Base-by-base conservation (phyloP, 2,329 filamentous ascomycete genomes). In the Fonsecaea pedrosoi region DNA sequence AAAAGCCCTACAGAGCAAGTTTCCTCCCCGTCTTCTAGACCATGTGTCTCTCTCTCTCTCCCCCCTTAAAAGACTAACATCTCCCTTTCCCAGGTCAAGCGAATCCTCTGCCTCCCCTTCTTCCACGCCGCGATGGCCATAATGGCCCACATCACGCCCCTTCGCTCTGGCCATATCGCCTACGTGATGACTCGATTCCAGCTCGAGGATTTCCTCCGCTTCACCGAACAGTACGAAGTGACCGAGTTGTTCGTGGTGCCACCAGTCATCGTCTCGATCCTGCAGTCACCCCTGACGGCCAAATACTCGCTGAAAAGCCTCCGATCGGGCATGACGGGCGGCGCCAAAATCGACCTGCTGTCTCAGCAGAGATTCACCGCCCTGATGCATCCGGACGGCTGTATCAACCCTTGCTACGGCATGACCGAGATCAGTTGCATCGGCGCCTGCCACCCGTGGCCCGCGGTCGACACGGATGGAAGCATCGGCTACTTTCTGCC, bases 361-460 rank as follows among this genome's bases (percentile, higher is more conserved):
- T 75, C 78, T n/a, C 77, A 83, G 74, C 68, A 76, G n/a, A 73
- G 76, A 55, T 77, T 83, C 66, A 76, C 79, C 18, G 71, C 71
- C 4, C 73, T 82, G 30, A 79, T 85, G 50, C 74, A 78, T 32
- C 69, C 71, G 0, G 74, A 78, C 34, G 81, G 82, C 0, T 76
- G 76, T n/a, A 77, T 85, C 15, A 78, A 76, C 4, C 82, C 83
- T 64, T 77, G 85, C 34, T 86, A 82, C 78, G 84, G 85, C 1
- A 85, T 86, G 82, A 86, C 84, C 0, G 85, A 86, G 73, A 78
- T 73, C 72, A 84, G 83, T 2, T 65, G 63, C 50, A 62, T 71
- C 7, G 38, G 57, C 1, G 55, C 64, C 9, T 62, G 21, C 9
- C 59, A 75, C n/a, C 79, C 79, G 53, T 66, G 58, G 34, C 76